Evolutionary conservation across 1,139 yeast genomes (phyloP), one percentile per base, ranked within the genome.

Genomic region (Debaryomycetaceae sp.): DNA sequence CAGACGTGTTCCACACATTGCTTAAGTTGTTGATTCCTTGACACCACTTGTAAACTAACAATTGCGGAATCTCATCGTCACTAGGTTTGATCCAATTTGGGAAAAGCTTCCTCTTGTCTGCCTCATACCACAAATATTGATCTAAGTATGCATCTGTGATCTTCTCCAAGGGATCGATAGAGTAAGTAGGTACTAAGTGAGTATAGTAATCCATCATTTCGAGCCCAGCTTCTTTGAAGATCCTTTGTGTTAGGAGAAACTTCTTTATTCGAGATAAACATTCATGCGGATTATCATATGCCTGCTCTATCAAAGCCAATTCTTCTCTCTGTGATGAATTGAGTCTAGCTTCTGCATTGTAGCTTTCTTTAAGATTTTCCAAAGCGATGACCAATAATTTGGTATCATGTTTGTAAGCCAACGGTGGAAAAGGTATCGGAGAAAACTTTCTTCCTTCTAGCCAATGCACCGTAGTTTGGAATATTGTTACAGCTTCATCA

Each of bases 1-100:
- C 71, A 0, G 76, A 63, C 1, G 84, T 79, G 42, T 83, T 81
- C 99, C 99, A 93, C 1, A 91, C 86, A 38, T 81, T 73, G 6
- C 78, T 68, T 42, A 90, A 65, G 54, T 90, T 89, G 59, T 90
- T 93, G 45, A 93, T 76, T n/a, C 97, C 97, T 57, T 88, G 96
- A 55, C 91, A 83, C 97, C 97, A 93, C 59, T 91, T 93, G 66
- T 93, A 91, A 0, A 87, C 96, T 49, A 91, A 70, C 37, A 91
- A 65, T 0, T 97, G 99, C 0, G 98, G 95, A 23, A 93, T 87
- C 60, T 95, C 99, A 30, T 89, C 81, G 57, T 93, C 99, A 53
- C 88, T 83, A 5, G 99, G 99, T 60, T 95, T 93, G 39, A 93
- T 76, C 99, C 99, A 95, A 58, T 85, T 85, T 4, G 99, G 99